Evolutionary conservation across 768 basidiomycete genomes (phyloP).

Genomic region (Jaapia argillacea): DNA sequence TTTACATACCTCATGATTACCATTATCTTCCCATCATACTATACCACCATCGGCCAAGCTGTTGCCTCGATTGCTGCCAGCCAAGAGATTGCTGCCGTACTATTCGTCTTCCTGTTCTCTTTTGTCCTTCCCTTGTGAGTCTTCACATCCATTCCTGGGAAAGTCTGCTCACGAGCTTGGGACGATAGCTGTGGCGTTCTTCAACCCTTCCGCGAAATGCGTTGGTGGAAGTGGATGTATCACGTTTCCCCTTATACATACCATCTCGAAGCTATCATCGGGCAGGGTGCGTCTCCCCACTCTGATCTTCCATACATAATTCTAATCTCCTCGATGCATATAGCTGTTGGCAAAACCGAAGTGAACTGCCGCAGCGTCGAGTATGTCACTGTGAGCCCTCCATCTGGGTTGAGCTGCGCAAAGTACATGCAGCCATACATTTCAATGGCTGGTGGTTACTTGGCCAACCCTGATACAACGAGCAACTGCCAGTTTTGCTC

Average conservation of each 20-base stretch:
- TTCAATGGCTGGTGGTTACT: constrained; percentile 38
- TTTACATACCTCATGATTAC: constrained; percentile 47
- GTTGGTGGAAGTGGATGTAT: constrained; percentile 62
- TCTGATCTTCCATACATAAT: not conserved
- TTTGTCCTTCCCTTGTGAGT: constrained; percentile 57
- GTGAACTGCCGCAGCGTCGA: constrained; percentile 44
- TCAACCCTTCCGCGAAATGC: constrained; percentile 47
- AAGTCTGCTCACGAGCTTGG: not conserved
- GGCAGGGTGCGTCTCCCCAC: constrained; percentile 14
- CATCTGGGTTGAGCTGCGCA: constrained; percentile 40
- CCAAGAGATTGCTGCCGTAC: constrained; percentile 46
- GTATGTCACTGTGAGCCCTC: constrained; percentile 41
- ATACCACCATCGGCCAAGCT: constrained; percentile 50
- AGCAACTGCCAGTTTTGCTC: constrained; percentile 40
- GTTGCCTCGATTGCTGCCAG: constrained; percentile 53
- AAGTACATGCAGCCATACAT: constrained; percentile 45
- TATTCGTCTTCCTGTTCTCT: constrained; percentile 50
- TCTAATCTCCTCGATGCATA: not conserved
- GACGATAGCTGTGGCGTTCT: constrained; percentile 47
- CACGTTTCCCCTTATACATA: constrained; percentile 44
- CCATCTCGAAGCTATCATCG: constrained; percentile 37
- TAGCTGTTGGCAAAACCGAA: constrained; percentile 30
- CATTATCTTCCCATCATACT: constrained; percentile 48
- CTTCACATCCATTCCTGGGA: not conserved
- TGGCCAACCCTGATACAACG: constrained; percentile 44